These are phyloP conservation scores for Solanum microdontum DNA, from an alignment of 257 asterid species.

Conservation along the genomic window DNA sequence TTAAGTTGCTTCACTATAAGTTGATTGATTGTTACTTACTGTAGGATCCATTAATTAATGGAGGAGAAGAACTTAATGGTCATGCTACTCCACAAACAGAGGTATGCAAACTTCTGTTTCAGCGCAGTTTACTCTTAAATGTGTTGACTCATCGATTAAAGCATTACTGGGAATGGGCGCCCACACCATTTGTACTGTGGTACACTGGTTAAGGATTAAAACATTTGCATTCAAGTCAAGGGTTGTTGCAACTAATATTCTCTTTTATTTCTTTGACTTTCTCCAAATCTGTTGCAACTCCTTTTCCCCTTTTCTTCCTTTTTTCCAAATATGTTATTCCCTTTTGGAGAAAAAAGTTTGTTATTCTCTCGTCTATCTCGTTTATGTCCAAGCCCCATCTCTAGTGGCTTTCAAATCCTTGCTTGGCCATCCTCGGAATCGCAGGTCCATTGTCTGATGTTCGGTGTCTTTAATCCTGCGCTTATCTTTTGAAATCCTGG, in stretches of 20 bases:
- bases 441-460: not conserved
- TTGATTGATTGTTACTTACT: slow-evolving; percentile 3
- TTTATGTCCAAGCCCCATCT: not conserved
- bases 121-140: not conserved
- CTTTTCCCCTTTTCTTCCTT: not conserved
- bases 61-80: slow-evolving; percentile 26
- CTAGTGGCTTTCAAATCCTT: not conserved
- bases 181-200: not conserved
- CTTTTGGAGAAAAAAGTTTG: not conserved
- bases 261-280: not conserved
- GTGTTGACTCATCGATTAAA: not conserved
- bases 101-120: slow-evolving; percentile 24
- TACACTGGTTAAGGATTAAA: not conserved
- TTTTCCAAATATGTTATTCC: not conserved
- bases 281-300: not conserved
- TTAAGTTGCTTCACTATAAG: not conserved
- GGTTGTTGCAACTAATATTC: not conserved
- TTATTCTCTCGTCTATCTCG: not conserved
- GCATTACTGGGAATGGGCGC: not conserved
- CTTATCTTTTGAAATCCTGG: not conserved
- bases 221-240: not conserved
- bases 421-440: not conserved
- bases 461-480: not conserved
- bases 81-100: slow-evolving; percentile 33
- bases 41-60: slow-evolving; percentile 60